Base-by-base conservation (phyloP, 2,329 filamentous ascomycete species). In the Eutypella sp. region DNA sequence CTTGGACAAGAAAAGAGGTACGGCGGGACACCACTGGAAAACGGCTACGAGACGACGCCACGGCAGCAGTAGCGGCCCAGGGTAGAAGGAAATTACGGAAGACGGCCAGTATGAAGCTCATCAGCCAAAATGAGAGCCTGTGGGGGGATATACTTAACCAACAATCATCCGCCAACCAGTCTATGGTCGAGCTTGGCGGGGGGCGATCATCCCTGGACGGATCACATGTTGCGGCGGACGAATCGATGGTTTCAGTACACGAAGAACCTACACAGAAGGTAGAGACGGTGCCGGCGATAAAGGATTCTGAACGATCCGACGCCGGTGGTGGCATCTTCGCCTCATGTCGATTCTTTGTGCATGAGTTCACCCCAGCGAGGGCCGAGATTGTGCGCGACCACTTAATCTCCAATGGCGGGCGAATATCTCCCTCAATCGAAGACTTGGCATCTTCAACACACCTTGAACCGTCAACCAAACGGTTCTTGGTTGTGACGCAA, bases 111-210 rank as follows among this genome's bases (percentile, higher is more conserved):
- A 83, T 85, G 60, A 92, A 89, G 63, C 71, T 97, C 25, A 84
- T 78, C 47, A 86, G 77, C 41, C 90, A 96, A 58, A 85, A 84
- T 54, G 83, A 91, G 57, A 83, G 81, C 23, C 76, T 97, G n/a
- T 97, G 92, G 92, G 85, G 85, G 5, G 89, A 95, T 57, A 95
- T 99, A 48, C 78, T 93, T 20, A 82, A 82, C 45, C 63, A 69
- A 46, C 56, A 64, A 29, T 62, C 65, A 5, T 55, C 63, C 0
- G 46, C 55, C 18, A 62, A 69, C 39, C 55, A 62, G 40, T 57
- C 57, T 9, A 51, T 47, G 15, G 7, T 49, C 37, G 25, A 47
- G 40, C 31, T 22, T 41, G 36, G 42, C 10, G 48, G 54, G 19
- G 46, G 34, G n/a, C n/a, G n/a, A n/a, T n/a, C n/a, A 31, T 40